Evolutionary conservation across 768 basidiomycete genomes (phyloP).

Genomic region (Lentinula boryana): DNA sequence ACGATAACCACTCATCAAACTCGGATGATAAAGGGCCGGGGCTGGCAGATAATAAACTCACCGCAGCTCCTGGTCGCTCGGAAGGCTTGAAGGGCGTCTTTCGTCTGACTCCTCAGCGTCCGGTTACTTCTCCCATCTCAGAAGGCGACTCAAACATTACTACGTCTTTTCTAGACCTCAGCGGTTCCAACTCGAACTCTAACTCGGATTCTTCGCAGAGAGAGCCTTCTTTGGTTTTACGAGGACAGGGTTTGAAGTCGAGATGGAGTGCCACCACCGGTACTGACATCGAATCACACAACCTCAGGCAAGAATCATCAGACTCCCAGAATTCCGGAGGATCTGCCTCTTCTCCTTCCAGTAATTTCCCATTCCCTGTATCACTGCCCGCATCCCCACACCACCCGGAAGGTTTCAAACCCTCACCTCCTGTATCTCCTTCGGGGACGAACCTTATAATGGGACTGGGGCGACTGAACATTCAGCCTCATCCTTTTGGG

Average conservation of each 20-base stretch:
- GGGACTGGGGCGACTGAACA: not conserved
- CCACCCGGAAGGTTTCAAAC: conserved; percentile 19
- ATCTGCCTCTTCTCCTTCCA: conserved; percentile 9
- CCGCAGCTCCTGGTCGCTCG: not conserved
- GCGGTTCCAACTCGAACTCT: conserved; percentile 20
- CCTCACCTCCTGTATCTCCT: conserved; percentile 13
- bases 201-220: conserved; percentile 14
- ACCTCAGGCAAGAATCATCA: conserved; percentile 9
- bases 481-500: conserved; percentile 27
- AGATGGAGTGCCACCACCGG: conserved; percentile 39
- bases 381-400: conserved; percentile 38
- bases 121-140: conserved; percentile 11
- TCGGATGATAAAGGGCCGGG: conserved; percentile 2
- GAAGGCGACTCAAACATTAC: conserved; percentile 9
- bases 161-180: conserved; percentile 34
- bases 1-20: not conserved
- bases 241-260: conserved; percentile 16
- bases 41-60: conserved; percentile 12
- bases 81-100: conserved; percentile 9
- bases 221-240: conserved; percentile 4
- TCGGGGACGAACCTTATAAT: not conserved
- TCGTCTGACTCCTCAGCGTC: conserved; percentile 20
- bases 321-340: conserved; percentile 14
- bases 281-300: conserved; percentile 18
- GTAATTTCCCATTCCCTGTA: conserved; percentile 38